Evolutionary conservation across 108 stramenopile genomes (phyloP).

Genomic region (Cyclostephanos tholiformis): DNA sequence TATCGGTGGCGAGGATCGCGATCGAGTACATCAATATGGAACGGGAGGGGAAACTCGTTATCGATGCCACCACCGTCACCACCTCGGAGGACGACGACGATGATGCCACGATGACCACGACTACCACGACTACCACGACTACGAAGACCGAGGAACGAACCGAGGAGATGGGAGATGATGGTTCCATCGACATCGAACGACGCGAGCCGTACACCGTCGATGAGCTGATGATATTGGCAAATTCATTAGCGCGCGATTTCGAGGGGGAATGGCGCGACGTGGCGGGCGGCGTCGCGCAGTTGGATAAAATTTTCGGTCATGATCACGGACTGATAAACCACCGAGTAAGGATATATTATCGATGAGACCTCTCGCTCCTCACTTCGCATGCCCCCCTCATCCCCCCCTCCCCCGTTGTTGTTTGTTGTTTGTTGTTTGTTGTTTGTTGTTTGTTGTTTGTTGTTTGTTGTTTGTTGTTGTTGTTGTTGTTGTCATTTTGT

Average conservation of each 20-base stretch:
- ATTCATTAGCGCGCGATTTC: constrained; percentile 48
- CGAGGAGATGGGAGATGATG: constrained; percentile 33
- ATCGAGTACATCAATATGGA: constrained; percentile 34
- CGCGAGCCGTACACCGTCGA: constrained; percentile 25
- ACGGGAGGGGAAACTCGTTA: constrained; percentile 21
- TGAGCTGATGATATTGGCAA: constrained; percentile 42
- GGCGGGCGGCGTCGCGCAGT: constrained; percentile 52
- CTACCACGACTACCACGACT: constrained; percentile 23
- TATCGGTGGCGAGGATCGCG: constrained; percentile 50
- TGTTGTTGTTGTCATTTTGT: too few relatives aligned
- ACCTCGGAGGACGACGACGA: too few relatives aligned
- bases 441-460: too few relatives aligned
- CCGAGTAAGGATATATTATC: constrained; percentile 47
- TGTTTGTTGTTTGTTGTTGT: too few relatives aligned
- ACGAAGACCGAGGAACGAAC: too few relatives aligned
- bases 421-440: too few relatives aligned
- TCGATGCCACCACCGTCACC: too few relatives aligned
- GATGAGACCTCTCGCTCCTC: too few relatives aligned
- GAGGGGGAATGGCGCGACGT: constrained; percentile 54
- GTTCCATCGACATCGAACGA: constrained; percentile 22
- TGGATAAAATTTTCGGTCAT: constrained; percentile 70
- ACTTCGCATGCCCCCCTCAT: too few relatives aligned
- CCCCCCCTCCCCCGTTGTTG: too few relatives aligned
- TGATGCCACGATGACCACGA: constrained; percentile 18
- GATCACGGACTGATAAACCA: constrained; percentile 62